Evolutionary conservation across 139 green algal genomes (phyloP).

Genomic region (Trebouxia sp.): DNA sequence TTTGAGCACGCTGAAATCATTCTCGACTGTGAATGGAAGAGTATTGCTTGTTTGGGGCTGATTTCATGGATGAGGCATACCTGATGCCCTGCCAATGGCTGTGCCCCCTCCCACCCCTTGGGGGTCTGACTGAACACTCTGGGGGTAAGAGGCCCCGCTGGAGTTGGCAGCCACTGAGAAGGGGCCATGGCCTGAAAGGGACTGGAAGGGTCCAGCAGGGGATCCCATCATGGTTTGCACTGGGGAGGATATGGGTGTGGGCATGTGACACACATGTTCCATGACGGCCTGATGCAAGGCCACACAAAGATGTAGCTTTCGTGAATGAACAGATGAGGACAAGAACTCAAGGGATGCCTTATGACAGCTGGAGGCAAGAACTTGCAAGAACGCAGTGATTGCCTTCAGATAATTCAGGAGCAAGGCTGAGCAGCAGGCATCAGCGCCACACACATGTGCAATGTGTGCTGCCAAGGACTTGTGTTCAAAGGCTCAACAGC

Average conservation of each 20-base stretch:
- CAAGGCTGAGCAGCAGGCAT: too few relatives aligned
- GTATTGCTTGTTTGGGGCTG: not conserved
- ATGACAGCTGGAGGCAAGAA: too few relatives aligned
- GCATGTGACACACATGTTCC: not conserved
- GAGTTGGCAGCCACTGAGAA: not conserved
- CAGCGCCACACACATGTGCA: too few relatives aligned
- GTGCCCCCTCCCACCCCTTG: constrained; percentile 29
- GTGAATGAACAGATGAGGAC: not conserved
- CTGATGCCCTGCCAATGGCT: constrained; percentile 19
- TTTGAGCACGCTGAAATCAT: too few relatives aligned
- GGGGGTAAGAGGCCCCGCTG: not conserved
- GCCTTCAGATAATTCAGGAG: too few relatives aligned
- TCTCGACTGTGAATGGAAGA: not conserved
- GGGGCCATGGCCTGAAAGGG: not conserved
- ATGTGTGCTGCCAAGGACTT: too few relatives aligned
- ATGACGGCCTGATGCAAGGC: constrained; percentile 11
- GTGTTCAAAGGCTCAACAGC: too few relatives aligned
- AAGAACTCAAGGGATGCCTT: not conserved
- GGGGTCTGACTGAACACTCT: not conserved
- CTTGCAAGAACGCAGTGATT: too few relatives aligned
- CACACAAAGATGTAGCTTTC: not conserved
- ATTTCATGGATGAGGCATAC: not conserved
- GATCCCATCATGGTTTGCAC: not conserved
- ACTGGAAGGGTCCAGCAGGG: not conserved
- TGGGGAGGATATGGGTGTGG: not conserved